phyloP scores from a whole-genome alignment of 768 basidiomycete genomes.

The Suillus paluster region DNA sequence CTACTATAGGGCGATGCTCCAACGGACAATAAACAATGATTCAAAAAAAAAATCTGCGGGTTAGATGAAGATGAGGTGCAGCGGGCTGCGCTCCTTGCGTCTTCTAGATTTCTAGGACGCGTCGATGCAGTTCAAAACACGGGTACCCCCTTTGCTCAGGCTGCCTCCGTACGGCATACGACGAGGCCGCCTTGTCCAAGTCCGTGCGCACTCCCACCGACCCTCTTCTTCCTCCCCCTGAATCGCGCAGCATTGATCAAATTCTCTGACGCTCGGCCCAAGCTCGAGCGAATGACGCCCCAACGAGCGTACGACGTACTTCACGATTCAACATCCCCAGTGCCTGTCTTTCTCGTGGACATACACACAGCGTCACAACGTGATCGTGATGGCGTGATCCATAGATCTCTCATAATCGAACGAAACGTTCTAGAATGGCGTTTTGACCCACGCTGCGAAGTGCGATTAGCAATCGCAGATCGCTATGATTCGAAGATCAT shows the following conservation, averaged over 20 bases:
- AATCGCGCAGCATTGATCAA: conserved; percentile 61
- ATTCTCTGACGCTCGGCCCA: conserved; percentile 60
- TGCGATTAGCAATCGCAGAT: conserved; percentile 67
- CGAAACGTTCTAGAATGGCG: conserved; percentile 81
- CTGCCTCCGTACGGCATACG: conserved; percentile 64
- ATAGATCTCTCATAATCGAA: conserved; percentile 74
- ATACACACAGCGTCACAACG: conserved; percentile 72
- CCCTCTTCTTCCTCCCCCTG: conserved; percentile 64
- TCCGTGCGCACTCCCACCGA: conserved; percentile 61
- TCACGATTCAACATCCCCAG: conserved; percentile 51
- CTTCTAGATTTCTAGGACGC: conserved; percentile 70
- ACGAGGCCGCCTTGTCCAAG: conserved; percentile 70
- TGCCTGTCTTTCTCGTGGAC: conserved; percentile 77
- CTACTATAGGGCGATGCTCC: too few species aligned
- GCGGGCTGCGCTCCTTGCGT: conserved; percentile 65
- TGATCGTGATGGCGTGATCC: conserved; percentile 58
- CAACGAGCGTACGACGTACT: conserved; percentile 64
- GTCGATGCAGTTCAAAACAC: conserved; percentile 45
- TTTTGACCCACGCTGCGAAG: conserved; percentile 69
- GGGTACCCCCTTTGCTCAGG: conserved; percentile 35
- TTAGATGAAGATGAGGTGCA: conserved; percentile 62
- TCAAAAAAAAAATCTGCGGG: too few species aligned
- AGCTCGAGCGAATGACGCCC: conserved; percentile 66
- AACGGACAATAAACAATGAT: too few species aligned
- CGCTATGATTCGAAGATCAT: conserved; percentile 77